Conservation (phyloP, 2,329 filamentous ascomycete species). For the Pseudogymnoascus sp. region DNA sequence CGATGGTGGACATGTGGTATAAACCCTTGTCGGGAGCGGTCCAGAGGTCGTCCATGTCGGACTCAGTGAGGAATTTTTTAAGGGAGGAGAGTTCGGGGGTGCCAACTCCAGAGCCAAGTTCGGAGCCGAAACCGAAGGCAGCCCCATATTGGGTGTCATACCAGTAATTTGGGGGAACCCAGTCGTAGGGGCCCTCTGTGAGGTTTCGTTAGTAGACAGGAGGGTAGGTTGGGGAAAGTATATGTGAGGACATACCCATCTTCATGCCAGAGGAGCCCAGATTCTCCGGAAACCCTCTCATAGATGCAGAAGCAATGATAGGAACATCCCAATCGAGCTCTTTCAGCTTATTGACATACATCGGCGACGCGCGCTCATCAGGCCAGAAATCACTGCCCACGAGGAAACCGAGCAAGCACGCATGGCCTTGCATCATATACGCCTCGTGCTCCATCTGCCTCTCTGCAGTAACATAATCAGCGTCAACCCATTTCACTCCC, state of each 20-base stretch:
- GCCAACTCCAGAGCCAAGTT: constrained; percentile 52
- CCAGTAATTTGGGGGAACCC: constrained; percentile 59
- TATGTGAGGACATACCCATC: constrained; percentile 34
- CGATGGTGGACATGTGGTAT: constrained; percentile 51
- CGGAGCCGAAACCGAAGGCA: constrained; percentile 55
- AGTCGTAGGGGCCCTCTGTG: constrained; percentile 52
- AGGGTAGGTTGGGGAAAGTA: not conserved
- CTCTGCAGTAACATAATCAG: constrained; percentile 47
- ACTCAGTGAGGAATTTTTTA: constrained; percentile 41
- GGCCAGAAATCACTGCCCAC: constrained; percentile 58
- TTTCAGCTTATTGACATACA: constrained; percentile 44
- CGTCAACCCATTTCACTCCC: constrained; percentile 39
- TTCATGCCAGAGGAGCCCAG: constrained; percentile 53
- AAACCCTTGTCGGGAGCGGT: constrained; percentile 40
- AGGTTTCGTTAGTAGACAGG: not conserved
- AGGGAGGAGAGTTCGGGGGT: constrained; percentile 50
- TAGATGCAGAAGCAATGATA: constrained; percentile 48
- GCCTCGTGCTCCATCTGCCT: constrained; percentile 51
- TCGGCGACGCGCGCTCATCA: constrained; percentile 43
- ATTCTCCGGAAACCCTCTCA: constrained; percentile 42
- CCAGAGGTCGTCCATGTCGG: constrained; percentile 49
- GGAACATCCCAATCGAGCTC: constrained; percentile 47
- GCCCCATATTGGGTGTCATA: constrained; percentile 45
- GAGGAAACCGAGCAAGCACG: constrained; percentile 48
- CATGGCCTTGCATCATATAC: constrained; percentile 49